Base-by-base conservation (phyloP, 441 rosid genomes). In the Hura crepitans region DNA sequence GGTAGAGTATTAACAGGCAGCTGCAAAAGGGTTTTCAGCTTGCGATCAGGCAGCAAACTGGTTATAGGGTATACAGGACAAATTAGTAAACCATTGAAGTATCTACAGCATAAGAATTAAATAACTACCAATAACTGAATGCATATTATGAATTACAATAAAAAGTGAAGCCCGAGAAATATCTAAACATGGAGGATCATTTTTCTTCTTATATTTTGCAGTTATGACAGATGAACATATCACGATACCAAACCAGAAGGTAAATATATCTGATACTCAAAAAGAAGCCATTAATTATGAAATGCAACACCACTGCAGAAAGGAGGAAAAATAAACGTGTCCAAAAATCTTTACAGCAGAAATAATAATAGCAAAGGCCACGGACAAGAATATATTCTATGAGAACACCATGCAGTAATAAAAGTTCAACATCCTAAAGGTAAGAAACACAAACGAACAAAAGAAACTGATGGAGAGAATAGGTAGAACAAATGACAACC, bases 11-110 rank as follows among this genome's bases (percentile, higher is more conserved):
- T 81, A 20, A 95, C 66, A 10, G 96, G 95, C 73, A 83, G 83
- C 73, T 90, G 98, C 76, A 90, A 70, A 75, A 95, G 92, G 61
- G 90, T 85, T 87, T 89, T 95, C 78, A 95, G 83, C 89, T 95
- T 95, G 12, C 85, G 87, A 82, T 92, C 99, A 77, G 98, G 98
- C 75, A 95, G 81, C 66, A 89, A 81, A 82, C 96, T 91, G 81
- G 70, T 57, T 65, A 75, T 43, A 28, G 43, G 39, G 17, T 47
- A 54, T 28, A 51, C 59, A 50, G 54, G 30, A 43, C 60, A 35
- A 46, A 67, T 68, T 57, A 63, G 57, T 23, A 53, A 13, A 12
- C 31, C 25, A 60, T 6, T 13, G 10, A 53, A 59, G 23, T 33
- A 61, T 20, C 15, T 39, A 20, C 30, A 5, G 31, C 35, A n/a